Conservation (phyloP, 164 flowering plant genomes). For the Malania oleifera region DNA sequence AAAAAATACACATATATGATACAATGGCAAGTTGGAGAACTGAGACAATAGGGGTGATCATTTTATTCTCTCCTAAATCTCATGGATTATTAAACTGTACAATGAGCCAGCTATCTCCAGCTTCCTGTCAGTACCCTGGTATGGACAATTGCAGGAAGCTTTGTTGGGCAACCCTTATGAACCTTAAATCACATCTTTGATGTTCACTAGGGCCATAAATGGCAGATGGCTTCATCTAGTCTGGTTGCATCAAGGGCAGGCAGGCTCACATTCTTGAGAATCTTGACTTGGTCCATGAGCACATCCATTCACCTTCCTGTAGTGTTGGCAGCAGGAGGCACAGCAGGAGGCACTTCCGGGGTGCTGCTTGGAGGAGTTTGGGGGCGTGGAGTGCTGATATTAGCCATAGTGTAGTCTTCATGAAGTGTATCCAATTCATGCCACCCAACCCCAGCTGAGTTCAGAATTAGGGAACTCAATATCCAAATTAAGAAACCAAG, state of each 20-base stretch:
- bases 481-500: neutral
- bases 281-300: neutral
- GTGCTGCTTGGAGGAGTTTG: constrained; percentile 49
- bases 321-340: constrained; percentile 29
- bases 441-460: constrained; percentile 56
- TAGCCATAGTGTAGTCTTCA: constrained; percentile 40
- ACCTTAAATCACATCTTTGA: constrained; percentile 8
- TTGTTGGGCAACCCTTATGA: neutral
- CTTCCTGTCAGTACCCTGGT: neutral
- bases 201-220: too few species aligned
- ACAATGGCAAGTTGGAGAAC: neutral
- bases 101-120: constrained; percentile 5
- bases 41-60: neutral
- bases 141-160: neutral
- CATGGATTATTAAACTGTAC: constrained; percentile 16
- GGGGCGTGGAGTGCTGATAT: constrained; percentile 38
- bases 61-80: neutral
- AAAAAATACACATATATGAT: constrained; percentile 1
- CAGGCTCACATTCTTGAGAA: too few species aligned
- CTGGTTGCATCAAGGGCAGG: neutral
- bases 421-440: constrained; percentile 37
- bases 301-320: constrained; percentile 18
- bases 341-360: constrained; percentile 26
- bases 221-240: neutral
- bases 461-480: constrained; percentile 27